Evolutionary conservation across 148 eudicot species (phyloP).

Genomic region (Arbutus unedo): DNA sequence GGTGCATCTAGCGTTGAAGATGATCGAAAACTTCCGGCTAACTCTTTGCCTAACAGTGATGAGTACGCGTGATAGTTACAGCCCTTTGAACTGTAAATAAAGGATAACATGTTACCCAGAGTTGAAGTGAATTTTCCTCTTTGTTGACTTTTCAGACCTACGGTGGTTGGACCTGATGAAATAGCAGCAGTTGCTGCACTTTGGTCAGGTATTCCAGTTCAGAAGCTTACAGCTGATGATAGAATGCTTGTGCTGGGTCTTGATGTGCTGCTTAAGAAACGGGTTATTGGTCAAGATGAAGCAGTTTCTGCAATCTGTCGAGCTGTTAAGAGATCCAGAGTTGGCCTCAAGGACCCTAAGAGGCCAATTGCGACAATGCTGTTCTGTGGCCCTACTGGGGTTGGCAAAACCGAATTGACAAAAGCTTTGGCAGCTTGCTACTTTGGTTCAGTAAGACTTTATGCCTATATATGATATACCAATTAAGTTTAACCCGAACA

Average conservation of each 20-base stretch:
- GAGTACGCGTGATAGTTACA: conserved; percentile 32
- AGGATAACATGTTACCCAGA: neutral
- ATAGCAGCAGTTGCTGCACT: conserved; percentile 59
- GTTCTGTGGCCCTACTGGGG: conserved; percentile 66
- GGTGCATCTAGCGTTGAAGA: conserved; percentile 23
- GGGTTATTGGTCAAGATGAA: conserved; percentile 65
- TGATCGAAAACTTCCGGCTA: conserved; percentile 20
- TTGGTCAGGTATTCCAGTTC: conserved; percentile 64
- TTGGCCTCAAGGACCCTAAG: conserved; percentile 54
- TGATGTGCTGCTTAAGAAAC: conserved; percentile 46
- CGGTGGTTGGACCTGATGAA: conserved; percentile 51
- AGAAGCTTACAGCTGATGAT: conserved; percentile 53
- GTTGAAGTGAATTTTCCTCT: conserved; percentile 7
- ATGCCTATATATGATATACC: neutral
- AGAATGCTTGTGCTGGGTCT: conserved; percentile 48
- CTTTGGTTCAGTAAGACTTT: conserved; percentile 54
- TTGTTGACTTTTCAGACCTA: conserved; percentile 22
- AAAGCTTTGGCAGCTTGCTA: conserved; percentile 59
- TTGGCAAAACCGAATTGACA: conserved; percentile 60
- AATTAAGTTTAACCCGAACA: neutral
- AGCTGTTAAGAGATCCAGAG: conserved; percentile 64
- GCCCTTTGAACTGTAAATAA: conserved; percentile 7
- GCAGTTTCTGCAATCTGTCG: conserved; percentile 56
- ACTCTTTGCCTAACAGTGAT: conserved; percentile 22
- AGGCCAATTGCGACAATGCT: conserved; percentile 60